phyloP scores from a whole-genome alignment of 768 basidiomycete genomes.

The Termitomyces sp. region DNA sequence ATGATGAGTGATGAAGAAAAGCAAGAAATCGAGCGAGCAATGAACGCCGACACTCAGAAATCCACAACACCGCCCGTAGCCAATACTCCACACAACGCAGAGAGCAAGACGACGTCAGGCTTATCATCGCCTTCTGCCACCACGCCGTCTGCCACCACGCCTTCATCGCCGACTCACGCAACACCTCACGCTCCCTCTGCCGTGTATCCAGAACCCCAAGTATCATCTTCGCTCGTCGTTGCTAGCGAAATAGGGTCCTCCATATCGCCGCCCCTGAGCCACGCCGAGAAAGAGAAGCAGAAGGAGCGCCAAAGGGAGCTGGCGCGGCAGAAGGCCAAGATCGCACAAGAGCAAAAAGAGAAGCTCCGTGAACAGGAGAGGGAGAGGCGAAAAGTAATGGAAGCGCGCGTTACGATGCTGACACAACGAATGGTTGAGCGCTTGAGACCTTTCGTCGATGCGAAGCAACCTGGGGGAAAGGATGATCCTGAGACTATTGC shows the following conservation, averaged over 20 bases:
- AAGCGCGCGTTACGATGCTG: conserved; percentile 69
- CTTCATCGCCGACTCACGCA: conserved; percentile 10
- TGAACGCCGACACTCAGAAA: conserved; percentile 35
- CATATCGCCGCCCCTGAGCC: conserved; percentile 18
- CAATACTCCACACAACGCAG: conserved; percentile 14
- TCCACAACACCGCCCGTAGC: conserved; percentile 21
- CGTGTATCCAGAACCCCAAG: conserved; percentile 8
- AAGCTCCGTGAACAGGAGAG: conserved; percentile 79
- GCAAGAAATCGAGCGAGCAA: conserved; percentile 75
- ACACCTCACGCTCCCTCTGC: conserved; percentile 9
- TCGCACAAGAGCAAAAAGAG: conserved; percentile 80
- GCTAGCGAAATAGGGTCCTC: conserved; percentile 15
- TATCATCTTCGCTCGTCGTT: conserved; percentile 17
- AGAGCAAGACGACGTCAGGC: conserved; percentile 11
- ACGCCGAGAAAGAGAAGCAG: conserved; percentile 33
- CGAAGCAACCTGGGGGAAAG: conserved; percentile 73
- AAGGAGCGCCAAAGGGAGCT: conserved; percentile 32
- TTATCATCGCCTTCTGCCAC: conserved; percentile 12
- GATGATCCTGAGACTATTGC: conserved; percentile 79
- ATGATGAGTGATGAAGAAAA: conserved; percentile 94
- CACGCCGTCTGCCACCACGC: conserved; percentile 13
- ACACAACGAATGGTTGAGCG: conserved; percentile 80
- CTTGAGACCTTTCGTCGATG: conserved; percentile 87
- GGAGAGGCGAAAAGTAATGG: conserved; percentile 75
- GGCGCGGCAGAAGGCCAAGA: conserved; percentile 43